Conservation (phyloP, 1,284 basidiomycete genomes). For the Fomitopsis palustris region DNA sequence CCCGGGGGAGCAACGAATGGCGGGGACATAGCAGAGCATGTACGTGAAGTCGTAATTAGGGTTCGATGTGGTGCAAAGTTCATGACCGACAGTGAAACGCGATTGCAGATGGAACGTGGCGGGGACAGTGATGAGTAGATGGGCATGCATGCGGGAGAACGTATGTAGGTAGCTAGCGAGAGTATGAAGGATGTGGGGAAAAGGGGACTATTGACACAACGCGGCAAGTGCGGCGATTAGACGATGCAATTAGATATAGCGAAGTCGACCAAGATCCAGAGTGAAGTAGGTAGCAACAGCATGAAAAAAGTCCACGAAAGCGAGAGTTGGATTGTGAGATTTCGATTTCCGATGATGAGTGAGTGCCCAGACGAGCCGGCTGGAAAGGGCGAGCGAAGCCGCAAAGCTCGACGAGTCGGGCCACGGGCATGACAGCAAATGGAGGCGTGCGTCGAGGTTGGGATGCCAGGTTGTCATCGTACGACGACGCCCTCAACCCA, state of each 20-base stretch:
- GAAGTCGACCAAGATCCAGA: background rate
- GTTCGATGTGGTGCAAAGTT: background rate
- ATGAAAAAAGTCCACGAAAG: background rate
- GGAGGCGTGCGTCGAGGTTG: background rate
- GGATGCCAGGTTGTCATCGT: background rate
- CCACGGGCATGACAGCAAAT: background rate
- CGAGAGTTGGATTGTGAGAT: background rate
- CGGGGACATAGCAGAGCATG: background rate
- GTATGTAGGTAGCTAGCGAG: background rate
- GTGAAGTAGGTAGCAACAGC: background rate
- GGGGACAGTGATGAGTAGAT: background rate
- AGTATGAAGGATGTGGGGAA: background rate
- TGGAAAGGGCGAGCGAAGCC: background rate
- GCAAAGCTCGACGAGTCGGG: background rate
- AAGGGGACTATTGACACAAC: slow-evolving; percentile 1
- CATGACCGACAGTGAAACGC: background rate
- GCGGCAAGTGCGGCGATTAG: background rate
- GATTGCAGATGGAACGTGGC: background rate
- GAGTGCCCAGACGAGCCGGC: background rate
- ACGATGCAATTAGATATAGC: background rate
- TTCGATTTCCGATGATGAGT: background rate
- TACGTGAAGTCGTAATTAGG: background rate
- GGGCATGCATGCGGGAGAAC: background rate
- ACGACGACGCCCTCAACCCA: background rate
- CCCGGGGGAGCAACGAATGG: background rate